These are phyloP conservation scores for Lodderomyces orthopsilosis DNA, from an alignment of 1,139 yeast genomes.

Conservation along the genomic window DNA sequence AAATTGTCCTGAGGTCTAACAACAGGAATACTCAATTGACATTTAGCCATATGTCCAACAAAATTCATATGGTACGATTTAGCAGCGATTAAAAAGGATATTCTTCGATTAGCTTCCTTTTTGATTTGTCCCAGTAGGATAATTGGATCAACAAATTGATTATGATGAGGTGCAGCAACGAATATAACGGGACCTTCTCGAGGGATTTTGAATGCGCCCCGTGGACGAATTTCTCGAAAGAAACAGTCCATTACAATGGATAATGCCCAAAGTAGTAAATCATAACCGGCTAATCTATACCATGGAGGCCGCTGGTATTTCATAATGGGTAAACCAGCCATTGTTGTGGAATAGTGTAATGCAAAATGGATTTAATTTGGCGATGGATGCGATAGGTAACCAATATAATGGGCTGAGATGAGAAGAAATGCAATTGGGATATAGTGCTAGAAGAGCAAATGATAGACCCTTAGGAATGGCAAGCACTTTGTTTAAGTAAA, in stretches of 20 bases:
- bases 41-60: constrained; percentile 73
- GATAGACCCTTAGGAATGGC: too few relatives aligned
- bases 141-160: constrained; percentile 92
- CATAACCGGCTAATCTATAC: constrained; percentile 43
- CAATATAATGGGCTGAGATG: not conserved
- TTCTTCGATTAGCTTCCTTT: constrained; percentile 66
- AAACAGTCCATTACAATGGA: constrained; percentile 52
- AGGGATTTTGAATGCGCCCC: constrained; percentile 91
- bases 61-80: constrained; percentile 65
- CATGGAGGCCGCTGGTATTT: constrained; percentile 19
- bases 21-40: constrained; percentile 84
- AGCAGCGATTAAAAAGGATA: constrained; percentile 81
- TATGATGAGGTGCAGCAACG: constrained; percentile 97
- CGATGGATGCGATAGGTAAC: too few relatives aligned
- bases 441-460: too few relatives aligned
- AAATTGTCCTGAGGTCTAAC: constrained; percentile 87
- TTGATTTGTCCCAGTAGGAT: constrained; percentile 80
- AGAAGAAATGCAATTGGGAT: not conserved
- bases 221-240: constrained; percentile 83
- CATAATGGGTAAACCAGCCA: constrained; percentile 1
- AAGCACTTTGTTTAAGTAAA: too few relatives aligned
- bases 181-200: constrained; percentile 82
- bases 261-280: constrained; percentile 48
- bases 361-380: too few relatives aligned
- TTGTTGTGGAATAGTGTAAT: not conserved